These are phyloP conservation scores for Aspergillaceae sp. DNA, from an alignment of 2,329 filamentous ascomycete species.

Conservation along the genomic window DNA sequence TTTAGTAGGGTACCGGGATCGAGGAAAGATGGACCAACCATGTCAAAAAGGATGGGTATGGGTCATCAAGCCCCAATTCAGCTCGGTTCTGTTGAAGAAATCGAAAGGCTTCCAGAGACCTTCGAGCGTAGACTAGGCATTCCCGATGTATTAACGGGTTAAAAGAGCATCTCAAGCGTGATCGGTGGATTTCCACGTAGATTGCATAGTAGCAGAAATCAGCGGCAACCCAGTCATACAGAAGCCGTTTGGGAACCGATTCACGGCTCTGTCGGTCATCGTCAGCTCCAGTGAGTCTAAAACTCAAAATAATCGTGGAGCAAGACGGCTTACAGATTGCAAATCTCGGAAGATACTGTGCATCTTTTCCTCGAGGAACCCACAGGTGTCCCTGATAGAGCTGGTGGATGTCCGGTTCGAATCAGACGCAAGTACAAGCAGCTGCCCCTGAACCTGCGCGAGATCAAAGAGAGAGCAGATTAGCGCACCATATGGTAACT, in stretches of 20 bases:
- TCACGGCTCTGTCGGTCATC: constrained; percentile 5
- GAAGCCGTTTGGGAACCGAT: constrained; percentile 5
- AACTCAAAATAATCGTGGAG: not conserved
- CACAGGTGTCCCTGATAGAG: constrained; percentile 5
- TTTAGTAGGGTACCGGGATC: not conserved
- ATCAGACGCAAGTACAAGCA: constrained; percentile 2
- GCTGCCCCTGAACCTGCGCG: constrained; percentile 6
- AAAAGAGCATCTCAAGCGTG: constrained; percentile 11
- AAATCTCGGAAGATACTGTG: constrained; percentile 9
- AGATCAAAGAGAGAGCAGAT: constrained; percentile 7
- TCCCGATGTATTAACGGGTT: constrained; percentile 14
- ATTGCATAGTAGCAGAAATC: constrained; percentile 20
- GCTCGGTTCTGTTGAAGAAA: constrained; percentile 7
- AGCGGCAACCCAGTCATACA: constrained; percentile 12
- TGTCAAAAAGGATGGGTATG: constrained; percentile 8
- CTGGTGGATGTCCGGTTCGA: not conserved
- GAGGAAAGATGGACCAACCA: not conserved
- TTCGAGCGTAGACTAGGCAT: constrained; percentile 15
- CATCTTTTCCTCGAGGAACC: constrained; percentile 13
- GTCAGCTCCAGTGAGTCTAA: not conserved
- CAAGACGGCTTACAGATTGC: constrained; percentile 8
- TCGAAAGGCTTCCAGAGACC: constrained; percentile 7
- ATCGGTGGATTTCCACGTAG: constrained; percentile 18
- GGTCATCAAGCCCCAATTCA: constrained; percentile 7
- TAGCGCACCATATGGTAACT: constrained; percentile 5